These are phyloP conservation scores for Serendipita vermifera DNA, from an alignment of 768 basidiomycete genomes.

Conservation along the genomic window DNA sequence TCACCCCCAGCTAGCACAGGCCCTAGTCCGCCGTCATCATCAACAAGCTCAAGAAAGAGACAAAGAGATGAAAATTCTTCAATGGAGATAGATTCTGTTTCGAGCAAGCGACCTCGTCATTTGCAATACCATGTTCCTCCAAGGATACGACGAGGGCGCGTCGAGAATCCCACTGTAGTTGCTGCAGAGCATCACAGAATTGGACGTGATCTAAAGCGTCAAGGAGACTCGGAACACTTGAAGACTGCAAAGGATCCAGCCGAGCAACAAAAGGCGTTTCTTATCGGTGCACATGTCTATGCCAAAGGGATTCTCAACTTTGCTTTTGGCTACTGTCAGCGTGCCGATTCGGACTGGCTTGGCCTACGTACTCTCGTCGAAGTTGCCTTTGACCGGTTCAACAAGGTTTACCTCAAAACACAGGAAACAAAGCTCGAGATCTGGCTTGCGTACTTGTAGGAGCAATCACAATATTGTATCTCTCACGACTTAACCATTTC, in stretches of 20 bases:
- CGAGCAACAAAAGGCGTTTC: no score
- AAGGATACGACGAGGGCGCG: no score
- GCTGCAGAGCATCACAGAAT: no score
- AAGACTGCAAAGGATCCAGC: no score
- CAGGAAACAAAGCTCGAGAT: slow-evolving; percentile 1
- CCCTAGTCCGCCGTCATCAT: neutral
- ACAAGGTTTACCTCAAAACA: neutral
- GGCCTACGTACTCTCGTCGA: neutral
- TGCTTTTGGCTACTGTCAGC: neutral
- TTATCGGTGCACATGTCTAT: neutral
- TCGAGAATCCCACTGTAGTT: no score
- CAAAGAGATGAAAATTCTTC: neutral
- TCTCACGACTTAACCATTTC: no score
- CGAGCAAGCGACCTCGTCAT: no score
- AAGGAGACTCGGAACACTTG: neutral
- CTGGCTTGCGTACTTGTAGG: neutral
- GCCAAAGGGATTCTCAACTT: neutral
- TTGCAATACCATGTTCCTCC: no score
- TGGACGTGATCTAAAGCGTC: neutral
- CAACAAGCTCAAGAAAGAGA: neutral
- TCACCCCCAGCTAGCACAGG: slow-evolving; percentile 1
- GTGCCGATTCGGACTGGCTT: neutral
- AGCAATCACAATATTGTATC: no score
- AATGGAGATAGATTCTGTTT: no score
- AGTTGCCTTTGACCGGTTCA: neutral